phyloP scores from a whole-genome alignment of 1,284 basidiomycete genomes.

The Cryptococcus sp. region DNA sequence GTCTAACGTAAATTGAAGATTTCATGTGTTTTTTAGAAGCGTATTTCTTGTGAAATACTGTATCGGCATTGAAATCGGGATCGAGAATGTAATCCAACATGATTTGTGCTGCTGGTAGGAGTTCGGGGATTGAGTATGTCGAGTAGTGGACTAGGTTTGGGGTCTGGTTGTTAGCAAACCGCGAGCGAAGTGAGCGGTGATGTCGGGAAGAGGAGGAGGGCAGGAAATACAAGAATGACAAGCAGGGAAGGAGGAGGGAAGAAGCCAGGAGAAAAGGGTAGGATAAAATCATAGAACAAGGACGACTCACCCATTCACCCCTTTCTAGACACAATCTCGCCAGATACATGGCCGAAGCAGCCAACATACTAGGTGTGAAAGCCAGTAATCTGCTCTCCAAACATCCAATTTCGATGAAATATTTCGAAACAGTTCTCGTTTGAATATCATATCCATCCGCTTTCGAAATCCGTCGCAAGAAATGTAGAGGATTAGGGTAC shows the following conservation, averaged over 20 bases:
- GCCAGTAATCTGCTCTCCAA: conserved; percentile 82
- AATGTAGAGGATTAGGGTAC: conserved; percentile 92
- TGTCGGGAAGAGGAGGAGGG: too few relatives aligned
- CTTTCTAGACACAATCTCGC: conserved; percentile 76
- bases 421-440: conserved; percentile 87
- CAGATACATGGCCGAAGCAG: conserved; percentile 89
- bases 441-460: conserved; percentile 94
- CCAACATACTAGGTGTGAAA: conserved; percentile 76
- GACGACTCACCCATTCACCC: conserved; percentile 71
- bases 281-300: conserved; percentile 1
- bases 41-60: conserved; percentile 66
- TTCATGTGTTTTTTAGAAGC: conserved; percentile 80
- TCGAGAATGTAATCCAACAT: conserved; percentile 91
- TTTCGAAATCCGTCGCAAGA: conserved; percentile 85
- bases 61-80: conserved; percentile 57
- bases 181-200: too few relatives aligned
- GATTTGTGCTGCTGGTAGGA: conserved; percentile 81
- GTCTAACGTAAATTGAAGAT: conserved; percentile 55
- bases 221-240: too few relatives aligned
- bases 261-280: conserved; percentile 10
- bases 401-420: conserved; percentile 82
- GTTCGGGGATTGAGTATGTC: conserved; percentile 74
- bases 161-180: conserved; percentile 56
- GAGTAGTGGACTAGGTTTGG: conserved; percentile 89
- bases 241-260: too few relatives aligned